Conservation (phyloP, 306 rosid species). For the Alnus rubra region DNA sequence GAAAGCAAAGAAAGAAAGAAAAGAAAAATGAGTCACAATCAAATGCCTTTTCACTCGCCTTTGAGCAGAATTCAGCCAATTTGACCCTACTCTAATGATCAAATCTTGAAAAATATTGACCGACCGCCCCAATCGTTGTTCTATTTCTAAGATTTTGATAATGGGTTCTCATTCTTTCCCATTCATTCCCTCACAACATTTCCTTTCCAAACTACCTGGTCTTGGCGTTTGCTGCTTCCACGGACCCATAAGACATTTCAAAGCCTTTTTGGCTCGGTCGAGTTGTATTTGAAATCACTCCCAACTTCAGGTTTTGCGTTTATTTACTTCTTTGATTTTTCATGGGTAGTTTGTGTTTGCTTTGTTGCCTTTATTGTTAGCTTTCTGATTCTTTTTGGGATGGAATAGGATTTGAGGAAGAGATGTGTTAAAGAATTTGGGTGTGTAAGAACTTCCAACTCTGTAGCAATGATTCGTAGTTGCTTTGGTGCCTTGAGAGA, state of each 20-base stretch:
- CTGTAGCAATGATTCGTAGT: conserved; percentile 45
- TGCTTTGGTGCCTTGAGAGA: conserved; percentile 60
- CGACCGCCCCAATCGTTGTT: not conserved
- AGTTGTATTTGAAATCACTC: not conserved
- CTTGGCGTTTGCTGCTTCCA: not conserved
- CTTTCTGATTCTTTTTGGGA: not conserved
- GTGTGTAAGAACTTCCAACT: conserved; percentile 18
- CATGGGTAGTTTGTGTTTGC: conserved; percentile 5
- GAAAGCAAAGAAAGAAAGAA: not conserved
- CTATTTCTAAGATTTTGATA: no score
- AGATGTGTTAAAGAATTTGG: conserved; percentile 29
- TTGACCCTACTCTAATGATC: not conserved
- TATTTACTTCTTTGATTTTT: no score
- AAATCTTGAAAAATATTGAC: not conserved
- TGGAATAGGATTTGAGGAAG: conserved; percentile 25
- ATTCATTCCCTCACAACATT: not conserved
- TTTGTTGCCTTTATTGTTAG: not conserved
- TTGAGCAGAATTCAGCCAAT: no score
- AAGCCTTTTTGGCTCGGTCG: not conserved
- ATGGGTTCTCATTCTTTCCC: not conserved
- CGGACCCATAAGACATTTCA: not conserved
- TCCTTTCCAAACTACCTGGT: not conserved
- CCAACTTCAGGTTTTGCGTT: not conserved
- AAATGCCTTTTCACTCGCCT: not conserved
- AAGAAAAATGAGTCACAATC: not conserved